These are phyloP conservation scores for Hypoxylon sp. DNA, from an alignment of 2,329 filamentous ascomycete species.

Conservation along the genomic window DNA sequence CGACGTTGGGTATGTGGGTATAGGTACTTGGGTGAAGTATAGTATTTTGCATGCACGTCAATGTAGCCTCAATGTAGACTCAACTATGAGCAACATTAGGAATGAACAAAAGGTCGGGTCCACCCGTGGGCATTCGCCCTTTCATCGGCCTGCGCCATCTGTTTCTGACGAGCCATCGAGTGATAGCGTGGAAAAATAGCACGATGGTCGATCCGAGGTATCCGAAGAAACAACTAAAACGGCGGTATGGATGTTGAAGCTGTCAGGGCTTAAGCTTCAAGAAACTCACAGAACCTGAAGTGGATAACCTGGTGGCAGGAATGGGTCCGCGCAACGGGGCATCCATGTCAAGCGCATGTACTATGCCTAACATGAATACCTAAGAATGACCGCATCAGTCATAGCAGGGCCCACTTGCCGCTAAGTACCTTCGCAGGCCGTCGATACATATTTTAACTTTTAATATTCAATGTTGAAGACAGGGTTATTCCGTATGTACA, in stretches of 20 bases:
- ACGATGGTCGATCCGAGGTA: constrained; percentile 43
- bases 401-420: constrained; percentile 25
- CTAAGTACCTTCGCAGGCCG: constrained; percentile 29
- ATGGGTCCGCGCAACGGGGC: constrained; percentile 11
- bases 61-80: constrained; percentile 6
- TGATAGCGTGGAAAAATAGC: constrained; percentile 43
- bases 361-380: constrained; percentile 18
- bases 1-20: constrained; percentile 28
- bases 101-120: constrained; percentile 27
- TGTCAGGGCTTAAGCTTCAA: constrained; percentile 32
- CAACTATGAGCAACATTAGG: constrained; percentile 11
- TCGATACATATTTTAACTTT: constrained; percentile 19
- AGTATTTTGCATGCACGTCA: constrained; percentile 6
- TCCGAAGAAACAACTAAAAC: constrained; percentile 37
- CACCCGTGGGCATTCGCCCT: constrained; percentile 29
- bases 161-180: constrained; percentile 37
- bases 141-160: constrained; percentile 38
- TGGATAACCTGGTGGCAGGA: constrained; percentile 23
- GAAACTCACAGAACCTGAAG: constrained; percentile 32
- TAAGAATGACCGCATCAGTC: constrained; percentile 31
- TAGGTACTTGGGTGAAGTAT: constrained; percentile 9
- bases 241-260: constrained; percentile 41
- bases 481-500: constrained; percentile 16
- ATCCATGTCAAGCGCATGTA: constrained; percentile 22
- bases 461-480: neutral